Base-by-base conservation (phyloP, 805 yeast genomes). In the Teunomyces funiuensis region DNA sequence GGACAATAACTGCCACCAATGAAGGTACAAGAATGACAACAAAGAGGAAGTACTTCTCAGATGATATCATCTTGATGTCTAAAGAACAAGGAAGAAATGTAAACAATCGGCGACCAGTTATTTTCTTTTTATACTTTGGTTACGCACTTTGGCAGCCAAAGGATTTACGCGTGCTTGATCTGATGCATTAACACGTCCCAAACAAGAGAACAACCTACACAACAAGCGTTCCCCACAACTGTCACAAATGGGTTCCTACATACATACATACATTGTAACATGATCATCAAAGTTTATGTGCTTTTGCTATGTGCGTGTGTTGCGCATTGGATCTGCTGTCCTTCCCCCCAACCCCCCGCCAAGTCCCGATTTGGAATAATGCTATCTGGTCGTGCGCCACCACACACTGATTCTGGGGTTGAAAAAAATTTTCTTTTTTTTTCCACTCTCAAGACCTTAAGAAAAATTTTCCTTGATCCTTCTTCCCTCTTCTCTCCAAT, bases 1-100 rank as follows among this genome's bases (percentile, higher is more conserved):
- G 66, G 4, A 54, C 39, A 2, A 49, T 17, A 4, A 61, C 51
- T 5, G 66, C 63, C 3, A 59, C 37, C 11, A 55, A 36, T 1
- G 66, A 55, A 3, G 68, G 66, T 4, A 59, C 30, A 7, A 62
- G 22, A 6, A 31, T 31, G 25, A 31, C 34, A 8, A 31, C 13
- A 18, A 31, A n/a, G 18, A 31, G 34, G 19, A 31, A 31, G 34
- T 31, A 31, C 19, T 31, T 31, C 20, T 31, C 34, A 4, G 19
- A 11, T 17, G 37, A 6, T 13, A 14, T 16, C 37, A 31, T 31
- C 13, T n/a, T n/a, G n/a, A n/a, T n/a, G n/a, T n/a, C n/a, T n/a
- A n/a, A n/a, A n/a, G n/a, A n/a, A n/a, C n/a, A n/a, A n/a, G n/a
- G n/a, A n/a, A n/a, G n/a, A n/a, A n/a, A n/a, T n/a, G n/a, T n/a